Conservation (phyloP, 176 grass and related monocot species). For the Eleusine coracana region DNA sequence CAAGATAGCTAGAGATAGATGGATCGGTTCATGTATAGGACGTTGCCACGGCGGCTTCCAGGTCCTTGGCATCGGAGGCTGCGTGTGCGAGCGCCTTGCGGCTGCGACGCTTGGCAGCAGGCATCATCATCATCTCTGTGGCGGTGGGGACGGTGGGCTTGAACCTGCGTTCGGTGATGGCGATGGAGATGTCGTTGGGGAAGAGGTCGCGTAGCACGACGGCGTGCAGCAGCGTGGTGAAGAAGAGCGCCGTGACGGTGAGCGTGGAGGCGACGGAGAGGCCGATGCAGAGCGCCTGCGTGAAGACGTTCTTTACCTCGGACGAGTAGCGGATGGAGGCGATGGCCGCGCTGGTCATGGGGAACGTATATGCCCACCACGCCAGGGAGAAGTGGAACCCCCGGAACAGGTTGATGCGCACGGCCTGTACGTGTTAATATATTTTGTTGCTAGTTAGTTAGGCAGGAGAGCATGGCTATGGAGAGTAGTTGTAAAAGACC, state of each 20-base stretch:
- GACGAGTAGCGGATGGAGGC: constrained; percentile 78
- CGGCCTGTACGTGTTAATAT: constrained; percentile 44
- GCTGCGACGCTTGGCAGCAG: not conserved
- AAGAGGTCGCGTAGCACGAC: constrained; percentile 78
- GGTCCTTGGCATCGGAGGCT: not conserved
- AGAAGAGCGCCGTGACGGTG: constrained; percentile 53
- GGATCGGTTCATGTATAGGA: not conserved
- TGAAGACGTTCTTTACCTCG: constrained; percentile 80
- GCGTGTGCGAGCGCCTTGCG: not conserved
- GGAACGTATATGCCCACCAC: constrained; percentile 98
- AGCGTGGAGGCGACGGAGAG: constrained; percentile 62
- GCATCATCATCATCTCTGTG: not conserved
- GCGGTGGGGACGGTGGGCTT: not conserved
- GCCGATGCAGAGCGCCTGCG: constrained; percentile 60
- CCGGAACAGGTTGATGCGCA: constrained; percentile 82
- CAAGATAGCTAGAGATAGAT: too few species aligned
- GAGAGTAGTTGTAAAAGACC: too few species aligned
- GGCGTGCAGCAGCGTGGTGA: constrained; percentile 78
- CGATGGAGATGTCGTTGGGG: constrained; percentile 97
- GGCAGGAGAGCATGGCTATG: too few species aligned
- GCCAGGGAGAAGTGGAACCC: constrained; percentile 93
- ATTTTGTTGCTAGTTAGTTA: too few species aligned
- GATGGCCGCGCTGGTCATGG: constrained; percentile 84
- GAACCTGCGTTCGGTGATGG: constrained; percentile 60
- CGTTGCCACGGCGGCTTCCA: constrained; percentile 10